These are phyloP conservation scores for Ophiognomonia clavigignenti-juglandacearum DNA, from an alignment of 2,329 filamentous ascomycete genomes.

Conservation along the genomic window DNA sequence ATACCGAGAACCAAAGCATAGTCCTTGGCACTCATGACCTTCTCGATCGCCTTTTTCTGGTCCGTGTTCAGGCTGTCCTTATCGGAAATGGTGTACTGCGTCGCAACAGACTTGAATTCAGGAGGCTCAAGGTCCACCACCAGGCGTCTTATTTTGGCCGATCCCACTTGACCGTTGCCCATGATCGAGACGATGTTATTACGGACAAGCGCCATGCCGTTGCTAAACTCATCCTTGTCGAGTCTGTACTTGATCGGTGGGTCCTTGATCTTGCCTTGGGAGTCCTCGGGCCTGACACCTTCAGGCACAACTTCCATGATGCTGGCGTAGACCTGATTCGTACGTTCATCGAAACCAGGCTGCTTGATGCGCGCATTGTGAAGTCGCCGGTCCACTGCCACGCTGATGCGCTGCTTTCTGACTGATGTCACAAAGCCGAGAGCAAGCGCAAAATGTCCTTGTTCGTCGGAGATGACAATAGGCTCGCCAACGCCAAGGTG, in stretches of 20 bases:
- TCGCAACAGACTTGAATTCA: constrained; percentile 62
- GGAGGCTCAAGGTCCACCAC: constrained; percentile 75
- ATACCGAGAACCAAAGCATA: constrained; percentile 97
- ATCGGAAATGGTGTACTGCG: constrained; percentile 58
- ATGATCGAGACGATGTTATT: constrained; percentile 94
- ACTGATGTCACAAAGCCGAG: constrained; percentile 85
- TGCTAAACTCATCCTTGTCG: constrained; percentile 98
- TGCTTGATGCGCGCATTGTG: constrained; percentile 78
- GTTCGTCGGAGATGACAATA: constrained; percentile 92
- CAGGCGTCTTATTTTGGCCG: constrained; percentile 68
- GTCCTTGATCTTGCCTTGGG: constrained; percentile 46
- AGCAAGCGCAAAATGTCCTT: constrained; percentile 90
- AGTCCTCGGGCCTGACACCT: constrained; percentile 45
- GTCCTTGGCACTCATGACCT: constrained; percentile 92
- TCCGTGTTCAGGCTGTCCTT: constrained; percentile 76
- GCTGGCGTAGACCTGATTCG: constrained; percentile 82
- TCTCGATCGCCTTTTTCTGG: constrained; percentile 80
- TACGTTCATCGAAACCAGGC: constrained; percentile 66
- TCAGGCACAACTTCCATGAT: constrained; percentile 79
- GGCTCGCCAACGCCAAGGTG: constrained; percentile 85
- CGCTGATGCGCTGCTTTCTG: constrained; percentile 69
- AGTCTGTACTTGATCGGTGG: constrained; percentile 70
- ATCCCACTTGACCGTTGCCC: constrained; percentile 69
- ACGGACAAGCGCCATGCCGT: constrained; percentile 89
- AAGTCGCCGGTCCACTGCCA: constrained; percentile 84